A percentile compares a stretch with the other conserved stretches of the same genome.
Conservation (phyloP, 768 basidiomycete genomes). For the Termitomyces sp. region DNA sequence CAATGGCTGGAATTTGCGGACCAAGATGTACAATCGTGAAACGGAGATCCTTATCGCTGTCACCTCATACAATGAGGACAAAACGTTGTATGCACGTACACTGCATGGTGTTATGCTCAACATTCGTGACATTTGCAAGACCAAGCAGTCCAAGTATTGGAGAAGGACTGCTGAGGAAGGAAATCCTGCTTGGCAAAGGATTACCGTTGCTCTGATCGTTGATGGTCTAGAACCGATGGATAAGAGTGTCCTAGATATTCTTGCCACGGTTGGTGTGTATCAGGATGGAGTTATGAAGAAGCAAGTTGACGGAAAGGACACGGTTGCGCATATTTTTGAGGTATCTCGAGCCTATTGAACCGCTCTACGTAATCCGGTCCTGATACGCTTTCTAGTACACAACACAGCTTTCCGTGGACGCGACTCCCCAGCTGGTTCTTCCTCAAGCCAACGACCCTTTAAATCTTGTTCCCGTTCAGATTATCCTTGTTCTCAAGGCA, state of each 20-base stretch:
- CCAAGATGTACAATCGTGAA: constrained; percentile 80
- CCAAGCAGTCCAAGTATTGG: constrained; percentile 93
- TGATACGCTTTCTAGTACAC: constrained; percentile 63
- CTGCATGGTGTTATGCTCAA: constrained; percentile 97
- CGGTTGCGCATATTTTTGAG: constrained; percentile 94
- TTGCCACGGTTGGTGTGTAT: constrained; percentile 89
- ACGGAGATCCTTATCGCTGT: constrained; percentile 95
- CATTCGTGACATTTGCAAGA: constrained; percentile 96
- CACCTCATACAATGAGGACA: constrained; percentile 92
- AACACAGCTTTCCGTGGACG: constrained; percentile 90
- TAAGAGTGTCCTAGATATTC: constrained; percentile 85
- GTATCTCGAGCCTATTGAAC: constrained; percentile 29
- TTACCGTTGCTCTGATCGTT: constrained; percentile 84
- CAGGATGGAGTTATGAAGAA: constrained; percentile 97
- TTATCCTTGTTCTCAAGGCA: constrained; percentile 87
- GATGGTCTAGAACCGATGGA: constrained; percentile 96
- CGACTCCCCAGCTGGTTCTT: constrained; percentile 85
- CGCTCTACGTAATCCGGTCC: constrained; percentile 4
- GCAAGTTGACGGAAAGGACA: constrained; percentile 82
- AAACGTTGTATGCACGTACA: constrained; percentile 85
- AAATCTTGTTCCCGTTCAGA: constrained; percentile 89
- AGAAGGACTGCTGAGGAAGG: constrained; percentile 78
- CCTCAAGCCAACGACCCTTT: constrained; percentile 88
- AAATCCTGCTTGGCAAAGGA: constrained; percentile 84
- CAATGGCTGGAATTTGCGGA: constrained; percentile 80